A percentile compares a stretch with the other conserved stretches of the same genome.
Evolutionary conservation across 2,329 filamentous ascomycete species (phyloP).

Genomic region (Xylariales sp.): DNA sequence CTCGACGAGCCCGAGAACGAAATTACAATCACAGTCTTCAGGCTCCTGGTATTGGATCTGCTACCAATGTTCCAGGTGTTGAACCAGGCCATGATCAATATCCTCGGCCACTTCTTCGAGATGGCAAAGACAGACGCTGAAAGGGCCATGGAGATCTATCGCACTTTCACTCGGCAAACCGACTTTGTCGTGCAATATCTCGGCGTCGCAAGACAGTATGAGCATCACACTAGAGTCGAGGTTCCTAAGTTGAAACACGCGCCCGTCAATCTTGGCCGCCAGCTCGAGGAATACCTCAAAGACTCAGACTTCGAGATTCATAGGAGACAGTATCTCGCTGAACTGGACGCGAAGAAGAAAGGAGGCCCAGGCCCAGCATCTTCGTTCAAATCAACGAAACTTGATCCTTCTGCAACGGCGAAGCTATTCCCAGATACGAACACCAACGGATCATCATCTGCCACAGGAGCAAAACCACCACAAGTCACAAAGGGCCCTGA

Average conservation of each 20-base stretch:
- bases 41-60: constrained; percentile 84
- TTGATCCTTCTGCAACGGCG: constrained; percentile 33
- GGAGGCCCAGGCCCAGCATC: constrained; percentile 33
- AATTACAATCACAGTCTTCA: constrained; percentile 90
- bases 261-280: constrained; percentile 81
- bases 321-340: constrained; percentile 82
- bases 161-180: constrained; percentile 85
- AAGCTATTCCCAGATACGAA: constrained; percentile 35
- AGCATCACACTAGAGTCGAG: constrained; percentile 86
- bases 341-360: constrained; percentile 68
- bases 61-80: constrained; percentile 88
- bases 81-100: constrained; percentile 96
- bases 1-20: constrained; percentile 93
- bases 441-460: constrained; percentile 29
- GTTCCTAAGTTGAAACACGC: constrained; percentile 97
- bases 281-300: constrained; percentile 89
- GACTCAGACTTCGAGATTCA: constrained; percentile 95
- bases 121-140: constrained; percentile 95
- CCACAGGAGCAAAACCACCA: constrained; percentile 36
- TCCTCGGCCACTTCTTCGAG: constrained; percentile 95
- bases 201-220: constrained; percentile 79
- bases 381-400: constrained; percentile 31
- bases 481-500: constrained; percentile 57
- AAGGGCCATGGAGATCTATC: constrained; percentile 85
- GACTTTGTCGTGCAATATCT: constrained; percentile 90